Base-by-base conservation (phyloP, 345 rosid genomes). In the Moricandia moricandioides region DNA sequence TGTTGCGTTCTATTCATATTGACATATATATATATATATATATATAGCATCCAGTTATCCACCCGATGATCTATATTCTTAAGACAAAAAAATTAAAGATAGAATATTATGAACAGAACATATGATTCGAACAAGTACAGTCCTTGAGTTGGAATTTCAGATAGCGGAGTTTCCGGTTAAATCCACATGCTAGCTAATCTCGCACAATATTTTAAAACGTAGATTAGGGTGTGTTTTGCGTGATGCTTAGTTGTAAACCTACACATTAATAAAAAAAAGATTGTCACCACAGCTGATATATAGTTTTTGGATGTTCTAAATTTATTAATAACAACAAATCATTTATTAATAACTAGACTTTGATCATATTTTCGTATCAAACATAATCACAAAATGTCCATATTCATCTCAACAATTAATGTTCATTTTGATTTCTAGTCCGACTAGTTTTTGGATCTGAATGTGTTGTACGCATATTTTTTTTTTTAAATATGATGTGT, bases 161-260 rank as follows among this genome's bases (percentile, higher is more conserved):
- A 70, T 65, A 75, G 80, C 89, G 86, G 39, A 29, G 74, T 70
- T 79, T 77, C 77, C 88, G 86, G 76, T 80, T 51, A 29, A 77
- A 52, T 13, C 74, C 89, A 85, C 88, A 75, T 73, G 85, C 82
- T 78, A 72, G 85, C 82, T 78, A 72, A 60, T 71, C 72, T 66
- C 69, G n/a, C 9, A 6, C 11, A 26, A 58, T 51, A 39, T 7
- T 47, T 71, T 8, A 65, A 58, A 78, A 66, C 40, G 2, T 71
- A 58, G 76, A 52, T 71, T 71, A 71, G 72, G 64, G 47, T 52
- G 65, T 71, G 61, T 59, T 6, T 34, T 77, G 67, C 69, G 47
- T 11, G 34, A 45, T 65, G 72, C 72, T 71, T 77, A 65, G 80
- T 77, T 71, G 80, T 57, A 29, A 43, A 57, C 26, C 60, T 55